Base-by-base conservation (phyloP, 257 asterid species). In the Mitragyna speciosa region DNA sequence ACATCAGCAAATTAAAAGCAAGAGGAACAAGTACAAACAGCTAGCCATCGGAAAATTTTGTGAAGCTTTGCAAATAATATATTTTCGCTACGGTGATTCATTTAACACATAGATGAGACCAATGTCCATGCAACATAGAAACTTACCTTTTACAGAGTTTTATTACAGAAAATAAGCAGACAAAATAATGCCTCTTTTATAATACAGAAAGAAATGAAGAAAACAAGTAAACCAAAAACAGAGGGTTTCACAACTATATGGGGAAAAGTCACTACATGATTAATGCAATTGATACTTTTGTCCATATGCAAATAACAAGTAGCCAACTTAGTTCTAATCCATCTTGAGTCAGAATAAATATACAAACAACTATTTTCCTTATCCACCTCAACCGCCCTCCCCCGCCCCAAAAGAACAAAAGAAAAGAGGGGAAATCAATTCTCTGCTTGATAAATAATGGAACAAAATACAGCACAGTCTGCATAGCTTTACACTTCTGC, bases 321-420 rank as follows among this genome's bases (percentile, higher is more conserved):
- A 78, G 58, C 4, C 77, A 54, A 68, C 36, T 56, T 69, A 70
- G 45, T 31, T n/a, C 61, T 49, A 70, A 11, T 78, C 56, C 47
- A 39, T 70, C 48, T 54, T 69, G 9, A 36, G 12, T 36, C 19
- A 70, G 36, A 78, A 36, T 12, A 45, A 36, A 30, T 6, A 41
- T 33, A 68, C 59, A 12, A 52, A 75, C 39, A 31, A 59, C 28
- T 16, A 56, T 67, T 69, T 12, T 24, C 15, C 43, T 36, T 36
- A 36, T 36, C 41, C 41, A 2, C 41, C 41, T 36, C 41, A 36
- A 36, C 41, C 41, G 4, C 41, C 2, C 41, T 36, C 41, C 41
- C 41, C 41, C n/a, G n/a, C n/a, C n/a, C n/a, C n/a, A n/a, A n/a
- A n/a, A n/a, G n/a, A n/a, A n/a, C n/a, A n/a, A n/a, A n/a, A 36